Evolutionary conservation across 2,329 filamentous ascomycete species (phyloP).

Genomic region (Fusarium nelsonii): DNA sequence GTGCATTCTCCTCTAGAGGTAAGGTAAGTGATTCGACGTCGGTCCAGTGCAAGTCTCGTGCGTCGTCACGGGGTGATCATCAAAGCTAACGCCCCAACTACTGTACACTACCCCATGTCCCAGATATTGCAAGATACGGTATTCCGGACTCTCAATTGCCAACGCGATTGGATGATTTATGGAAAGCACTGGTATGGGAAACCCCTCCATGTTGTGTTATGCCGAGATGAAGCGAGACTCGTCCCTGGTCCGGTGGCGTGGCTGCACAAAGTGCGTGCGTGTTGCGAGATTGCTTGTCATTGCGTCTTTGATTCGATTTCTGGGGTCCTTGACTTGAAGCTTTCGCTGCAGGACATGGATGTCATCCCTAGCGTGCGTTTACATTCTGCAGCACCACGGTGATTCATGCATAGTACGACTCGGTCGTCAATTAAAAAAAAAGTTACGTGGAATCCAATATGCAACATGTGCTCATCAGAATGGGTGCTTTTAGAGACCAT

Average conservation of each 20-base stretch:
- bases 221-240: conserved; percentile 40
- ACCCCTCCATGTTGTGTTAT: conserved; percentile 22
- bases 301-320: conserved; percentile 13
- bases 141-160: conserved; percentile 5
- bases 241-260: conserved; percentile 16
- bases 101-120: conserved; percentile 1
- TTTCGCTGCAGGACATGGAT: conserved; percentile 19
- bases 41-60: conserved; percentile 41
- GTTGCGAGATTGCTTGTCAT: conserved; percentile 10
- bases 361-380: conserved; percentile 14
- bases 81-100: conserved; percentile 11
- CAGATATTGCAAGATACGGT: conserved; percentile 10
- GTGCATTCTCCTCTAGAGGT: conserved; percentile 17
- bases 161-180: conserved; percentile 11
- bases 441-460: conserved; percentile 3
- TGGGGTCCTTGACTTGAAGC: neutral
- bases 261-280: conserved; percentile 25
- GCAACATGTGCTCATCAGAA: conserved; percentile 26
- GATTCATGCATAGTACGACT: conserved; percentile 49
- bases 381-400: conserved; percentile 34
- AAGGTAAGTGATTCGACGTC: conserved; percentile 33
- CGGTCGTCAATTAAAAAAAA: conserved; percentile 19
- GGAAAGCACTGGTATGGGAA: conserved; percentile 1
- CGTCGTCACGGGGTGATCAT: conserved; percentile 39
- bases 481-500: neutral